Evolutionary conservation across 164 flowering plant species (phyloP), one percentile per base, ranked within the genome.

Genomic region (Berberis vulgaris): DNA sequence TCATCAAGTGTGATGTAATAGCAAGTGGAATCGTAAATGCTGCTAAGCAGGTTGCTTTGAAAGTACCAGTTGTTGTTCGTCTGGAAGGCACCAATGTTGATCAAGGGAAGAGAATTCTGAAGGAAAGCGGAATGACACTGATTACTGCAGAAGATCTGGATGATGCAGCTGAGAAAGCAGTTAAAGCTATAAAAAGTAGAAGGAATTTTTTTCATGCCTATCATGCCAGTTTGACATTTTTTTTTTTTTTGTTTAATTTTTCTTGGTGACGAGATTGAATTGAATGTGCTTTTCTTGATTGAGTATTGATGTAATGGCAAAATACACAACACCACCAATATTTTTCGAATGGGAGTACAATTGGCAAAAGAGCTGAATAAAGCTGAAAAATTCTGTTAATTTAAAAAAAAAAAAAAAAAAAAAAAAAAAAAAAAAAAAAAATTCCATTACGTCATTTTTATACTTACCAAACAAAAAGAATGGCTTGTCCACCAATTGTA

Each of bases 11-110:
- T 70, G 97, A 95, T 80, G 84, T 95, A 12, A 89, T 91, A 67
- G 99, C 99, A 47, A 85, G 96, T 72, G 99, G 99, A 49, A 95
- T 95, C 66, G 99, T 94, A 45, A 94, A 94, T 84, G 99, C 99
- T 67, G 97, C 96, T 52, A 94, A 94, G 74, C 81, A 78, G 79
- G 99, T 94, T 65, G 67, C 76, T 3, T 79, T 94, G 65, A 89
- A 94, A 73, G 97, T 94, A 60, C 97, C 99, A 1, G 96, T 94
- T 43, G 76, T 94, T 13, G 97, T 94, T 60, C 96, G 99, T 58
- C 91, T 94, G 56, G 99, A 94, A 74, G 99, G 99, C 65, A 94
- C 97, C 60, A 94, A 94, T 65, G 99, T 94, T 11, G 99, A 91
- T 62, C 95, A 91, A 70, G 99, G 99, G 61, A 94, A 94, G 81